Percentiles rank a stretch among this genome's conserved stretches.
Conservation (phyloP, 306 rosid genomes). For the Sesbania bispinosa region DNA sequence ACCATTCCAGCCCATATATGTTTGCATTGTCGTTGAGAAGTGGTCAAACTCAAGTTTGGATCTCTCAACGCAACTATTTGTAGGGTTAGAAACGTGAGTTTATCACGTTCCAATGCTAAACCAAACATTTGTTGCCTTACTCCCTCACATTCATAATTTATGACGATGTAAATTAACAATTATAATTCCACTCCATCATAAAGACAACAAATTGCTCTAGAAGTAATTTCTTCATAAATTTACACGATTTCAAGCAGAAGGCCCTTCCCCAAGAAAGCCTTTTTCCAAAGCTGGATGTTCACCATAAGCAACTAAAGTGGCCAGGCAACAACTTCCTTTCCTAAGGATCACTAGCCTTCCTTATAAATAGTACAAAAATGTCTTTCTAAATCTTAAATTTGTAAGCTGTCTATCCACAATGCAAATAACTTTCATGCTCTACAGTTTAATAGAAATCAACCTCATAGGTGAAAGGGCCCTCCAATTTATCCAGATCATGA, state of each 20-base stretch:
- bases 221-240: not conserved
- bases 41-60: no score
- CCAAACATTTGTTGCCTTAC: no score
- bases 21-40: no score
- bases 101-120: no score
- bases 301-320: not conserved
- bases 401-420: not conserved
- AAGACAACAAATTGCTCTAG: not conserved
- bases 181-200: not conserved
- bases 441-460: constrained; percentile 42
- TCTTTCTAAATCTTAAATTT: not conserved
- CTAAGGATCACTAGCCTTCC: not conserved
- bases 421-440: not conserved
- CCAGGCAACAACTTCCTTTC: not conserved
- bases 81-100: no score
- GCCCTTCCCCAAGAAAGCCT: not conserved
- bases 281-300: not conserved
- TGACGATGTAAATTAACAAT: not conserved
- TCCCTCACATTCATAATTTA: not conserved
- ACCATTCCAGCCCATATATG: not conserved
- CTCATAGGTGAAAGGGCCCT: constrained; percentile 90
- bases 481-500: constrained; percentile 84
- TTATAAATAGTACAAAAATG: not conserved
- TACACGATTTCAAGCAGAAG: not conserved
- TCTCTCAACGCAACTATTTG: no score